These are phyloP conservation scores for Pseudoscleropodium purum DNA, from an alignment of 225 moss, liverwort and hornwort genomes.

Conservation along the genomic window DNA sequence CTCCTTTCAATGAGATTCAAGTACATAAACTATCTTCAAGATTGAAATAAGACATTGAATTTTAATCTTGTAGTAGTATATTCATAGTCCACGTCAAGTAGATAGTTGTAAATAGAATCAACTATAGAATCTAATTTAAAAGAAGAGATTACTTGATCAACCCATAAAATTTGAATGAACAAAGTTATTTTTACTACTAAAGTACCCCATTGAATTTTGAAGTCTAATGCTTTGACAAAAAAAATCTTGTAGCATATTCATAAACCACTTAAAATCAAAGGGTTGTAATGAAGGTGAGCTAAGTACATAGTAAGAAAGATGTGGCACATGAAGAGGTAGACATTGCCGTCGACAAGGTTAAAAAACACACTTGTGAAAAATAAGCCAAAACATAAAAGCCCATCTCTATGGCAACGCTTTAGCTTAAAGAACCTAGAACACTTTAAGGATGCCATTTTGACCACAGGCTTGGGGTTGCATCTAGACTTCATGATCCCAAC, in stretches of 20 bases:
- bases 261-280: neutral
- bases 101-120: neutral
- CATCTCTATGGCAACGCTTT: neutral
- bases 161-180: neutral
- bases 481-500: constrained; percentile 30
- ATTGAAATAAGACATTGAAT: neutral
- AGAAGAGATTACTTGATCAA: neutral
- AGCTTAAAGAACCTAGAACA: constrained; percentile 3
- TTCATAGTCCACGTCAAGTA: too few relatives aligned
- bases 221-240: neutral
- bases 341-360: neutral
- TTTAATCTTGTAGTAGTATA: neutral
- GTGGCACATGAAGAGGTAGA: constrained; percentile 8
- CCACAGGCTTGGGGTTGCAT: neutral
- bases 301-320: neutral
- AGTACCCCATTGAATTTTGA: neutral
- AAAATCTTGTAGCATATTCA: too few relatives aligned
- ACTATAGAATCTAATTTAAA: neutral
- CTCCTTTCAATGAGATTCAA: neutral
- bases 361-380: neutral
- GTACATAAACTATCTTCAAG: neutral
- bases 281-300: neutral
- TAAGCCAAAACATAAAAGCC: neutral
- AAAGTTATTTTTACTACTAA: neutral
- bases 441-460: constrained; percentile 8